Conservation (phyloP, 1,284 basidiomycete genomes). For the Ceratobasidium sp. region DNA sequence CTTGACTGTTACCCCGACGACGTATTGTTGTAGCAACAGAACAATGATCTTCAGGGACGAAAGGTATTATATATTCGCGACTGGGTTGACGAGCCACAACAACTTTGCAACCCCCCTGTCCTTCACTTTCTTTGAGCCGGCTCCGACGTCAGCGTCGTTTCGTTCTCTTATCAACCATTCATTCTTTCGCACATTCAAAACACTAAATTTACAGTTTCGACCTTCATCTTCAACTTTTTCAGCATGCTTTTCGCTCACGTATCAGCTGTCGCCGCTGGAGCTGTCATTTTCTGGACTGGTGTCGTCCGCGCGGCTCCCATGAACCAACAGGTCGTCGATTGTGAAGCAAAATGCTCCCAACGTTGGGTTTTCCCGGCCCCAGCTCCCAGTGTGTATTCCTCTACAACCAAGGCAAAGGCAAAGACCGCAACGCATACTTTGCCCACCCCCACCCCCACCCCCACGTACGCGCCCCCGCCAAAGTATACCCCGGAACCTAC, state of each 20-base stretch:
- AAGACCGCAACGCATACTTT: slow-evolving; percentile 12
- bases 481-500: not conserved
- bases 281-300: not conserved
- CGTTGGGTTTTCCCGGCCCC: slow-evolving; percentile 12
- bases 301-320: not conserved
- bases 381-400: not conserved
- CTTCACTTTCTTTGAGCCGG: slow-evolving; percentile 13
- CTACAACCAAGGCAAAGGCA: not conserved
- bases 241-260: slow-evolving; percentile 21
- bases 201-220: not conserved
- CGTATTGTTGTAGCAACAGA: slow-evolving; percentile 15
- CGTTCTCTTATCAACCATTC: not conserved
- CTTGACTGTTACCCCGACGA: slow-evolving; percentile 16
- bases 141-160: slow-evolving; percentile 18
- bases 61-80: not conserved
- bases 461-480: slow-evolving; percentile 1
- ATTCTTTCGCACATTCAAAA: not conserved
- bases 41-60: not conserved
- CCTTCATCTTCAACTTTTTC: not conserved
- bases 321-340: slow-evolving; percentile 11
- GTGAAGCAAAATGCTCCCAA: slow-evolving; percentile 15
- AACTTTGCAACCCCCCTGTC: not conserved
- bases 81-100: not conserved
- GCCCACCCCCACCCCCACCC: not conserved
- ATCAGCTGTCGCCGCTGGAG: not conserved